Base-by-base conservation (phyloP, 1,284 basidiomycete species). In the Sporisorium iseilematis-ciliati region DNA sequence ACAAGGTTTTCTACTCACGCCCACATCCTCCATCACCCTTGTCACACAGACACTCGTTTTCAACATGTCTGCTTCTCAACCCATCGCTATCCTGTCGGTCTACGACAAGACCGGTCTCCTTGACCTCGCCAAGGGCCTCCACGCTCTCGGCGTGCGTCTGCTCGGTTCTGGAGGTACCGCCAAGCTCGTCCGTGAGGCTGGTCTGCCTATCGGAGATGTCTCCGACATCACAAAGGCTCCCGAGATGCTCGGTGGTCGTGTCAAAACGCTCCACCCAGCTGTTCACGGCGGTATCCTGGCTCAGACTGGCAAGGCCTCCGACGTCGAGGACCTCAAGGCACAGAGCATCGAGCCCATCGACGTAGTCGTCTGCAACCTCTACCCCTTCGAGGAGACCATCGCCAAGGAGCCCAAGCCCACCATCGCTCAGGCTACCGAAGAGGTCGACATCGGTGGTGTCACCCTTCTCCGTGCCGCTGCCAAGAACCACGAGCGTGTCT, bases 241-340 rank as follows among this genome's bases (percentile, higher is more conserved):
- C n/a, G 97, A 99, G 87, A 99, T 99, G 94, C 90, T 99, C 16
- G 95, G 96, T 60, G 97, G 97, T 46, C 90, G 97, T 73, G 97
- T 99, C 75, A 99, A 99, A 88, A 99, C 97, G 6, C 90, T 99
- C n/a, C 97, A 99, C 85, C 97, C 97, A 55, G 95, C 93, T 21
- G 94, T 99, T 25, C 97, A 99, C 85, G 97, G 97, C 84, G 97
- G 95, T 49, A 84, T 84, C 54, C 76, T 84, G 18, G 82, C 83
- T 21, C 83, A 83, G 67, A 78, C 76, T n/a, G 43, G 63, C 51
- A 81, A 83, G 65, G 49, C 77, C n/a, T 79, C 77, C 21, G 83
- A 85, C 68, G 75, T 71, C 38, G 57, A 73, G 46, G 83, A 85
- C 60, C 71, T 85, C 46, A 66, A 78, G 42, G 75, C 69, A 6